Base-by-base conservation (phyloP, 176 grass and related monocot genomes). In the Oryza rufipogon region DNA sequence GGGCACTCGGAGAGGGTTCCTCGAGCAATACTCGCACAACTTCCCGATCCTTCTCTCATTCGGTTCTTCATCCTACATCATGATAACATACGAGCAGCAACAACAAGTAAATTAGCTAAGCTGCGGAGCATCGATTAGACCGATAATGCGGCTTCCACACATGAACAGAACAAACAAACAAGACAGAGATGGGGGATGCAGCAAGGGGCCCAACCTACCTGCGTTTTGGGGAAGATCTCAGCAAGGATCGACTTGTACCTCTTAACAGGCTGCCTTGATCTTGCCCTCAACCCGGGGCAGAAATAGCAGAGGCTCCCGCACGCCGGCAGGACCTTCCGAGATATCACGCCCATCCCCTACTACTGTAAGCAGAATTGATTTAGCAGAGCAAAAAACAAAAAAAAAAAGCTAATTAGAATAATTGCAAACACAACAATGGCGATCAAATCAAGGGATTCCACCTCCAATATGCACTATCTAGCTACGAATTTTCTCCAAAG, bases 221-320 rank as follows among this genome's bases (percentile, higher is more conserved):
- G 94, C 16, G 84, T 88, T 85, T 80, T 88, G 67, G 94, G 94
- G 79, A 97, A 97, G 63, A 97, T 97, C 83, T 94, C 87, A 6
- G 91, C 91, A 83, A 97, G 91, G 81, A 94, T 92, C 85, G 88
- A 90, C 89, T 97, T 97, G 79, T 97, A 97, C 15, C 91, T 85
- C 87, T 97, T 97, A 26, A 97, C 91, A 6, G 94, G 94, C 61
- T 94, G 92, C 36, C 94, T 86, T 71, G 94, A 97, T 16, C 94
- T 86, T 22, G 91, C 77, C 69, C 89, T 84, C 75, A 97, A 79
- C 11, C 58, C 79, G 8, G 94, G 94, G 75, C 89, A 97, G 82
- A 97, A 92, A 69, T 93, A 97, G 86, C 91, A 97, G 42, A 97
- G 78, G 61, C 80, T 86, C 60, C 86, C 93, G 63, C 84, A 91